Percentiles rank a stretch among this genome's conserved stretches.
Evolutionary conservation across 805 yeast genomes (phyloP).

Genomic region (Starmerella stigmatis): DNA sequence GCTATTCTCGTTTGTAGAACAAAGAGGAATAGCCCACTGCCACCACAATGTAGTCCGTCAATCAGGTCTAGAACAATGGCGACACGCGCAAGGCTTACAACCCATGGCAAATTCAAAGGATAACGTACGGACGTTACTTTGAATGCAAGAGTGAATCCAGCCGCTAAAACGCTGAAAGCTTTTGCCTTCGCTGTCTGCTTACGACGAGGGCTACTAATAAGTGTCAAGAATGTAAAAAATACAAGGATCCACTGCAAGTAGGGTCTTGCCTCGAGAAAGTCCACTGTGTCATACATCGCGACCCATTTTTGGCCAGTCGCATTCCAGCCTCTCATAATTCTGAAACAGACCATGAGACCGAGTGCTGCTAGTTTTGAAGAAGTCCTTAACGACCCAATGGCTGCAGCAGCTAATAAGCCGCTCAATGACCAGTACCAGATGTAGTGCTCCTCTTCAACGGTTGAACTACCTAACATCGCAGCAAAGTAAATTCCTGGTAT

Average conservation of each 20-base stretch:
- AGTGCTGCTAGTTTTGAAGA: slow-evolving; percentile 10
- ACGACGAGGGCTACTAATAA: not conserved
- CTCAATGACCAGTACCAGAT: slow-evolving; percentile 79
- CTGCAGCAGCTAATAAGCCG: slow-evolving; percentile 24
- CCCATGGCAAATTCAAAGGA: slow-evolving; percentile 10
- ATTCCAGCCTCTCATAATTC: slow-evolving; percentile 73
- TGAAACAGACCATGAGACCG: slow-evolving; percentile 25
- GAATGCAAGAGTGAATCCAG: slow-evolving; percentile 41
- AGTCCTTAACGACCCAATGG: not conserved
- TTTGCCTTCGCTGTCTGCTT: not conserved
- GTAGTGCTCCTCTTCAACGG: slow-evolving; percentile 93
- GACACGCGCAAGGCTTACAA: slow-evolving; percentile 16
- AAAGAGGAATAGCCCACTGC: slow-evolving; percentile 28
- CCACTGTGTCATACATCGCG: slow-evolving; percentile 41
- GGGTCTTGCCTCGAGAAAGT: slow-evolving; percentile 31
- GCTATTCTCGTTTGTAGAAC: slow-evolving; percentile 46
- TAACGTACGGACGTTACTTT: slow-evolving; percentile 44
- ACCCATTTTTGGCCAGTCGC: slow-evolving; percentile 78
- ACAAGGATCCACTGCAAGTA: slow-evolving; percentile 20
- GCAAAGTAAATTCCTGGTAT: slow-evolving; percentile 35
- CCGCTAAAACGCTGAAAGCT: slow-evolving; percentile 37
- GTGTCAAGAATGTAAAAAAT: not conserved
- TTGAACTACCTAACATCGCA: slow-evolving; percentile 72
- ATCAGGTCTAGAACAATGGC: slow-evolving; percentile 9
- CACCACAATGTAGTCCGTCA: slow-evolving; percentile 6